A percentile compares a stretch with the other conserved stretches of the same genome.
phyloP scores from a whole-genome alignment of 73 alveolate genomes.

The Tetrahymena borealis region DNA sequence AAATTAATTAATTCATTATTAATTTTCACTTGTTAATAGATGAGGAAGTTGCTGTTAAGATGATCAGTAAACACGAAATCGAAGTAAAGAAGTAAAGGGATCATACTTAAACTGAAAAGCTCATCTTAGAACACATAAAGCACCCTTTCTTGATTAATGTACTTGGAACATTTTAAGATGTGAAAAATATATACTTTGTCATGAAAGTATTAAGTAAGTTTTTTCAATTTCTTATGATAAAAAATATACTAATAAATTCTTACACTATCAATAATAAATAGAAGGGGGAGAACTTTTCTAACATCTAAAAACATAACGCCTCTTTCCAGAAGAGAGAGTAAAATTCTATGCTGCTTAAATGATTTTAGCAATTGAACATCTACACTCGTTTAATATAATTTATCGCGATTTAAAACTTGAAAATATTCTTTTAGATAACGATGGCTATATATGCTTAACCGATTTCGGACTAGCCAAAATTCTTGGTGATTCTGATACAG shows the following conservation, averaged over 20 bases:
- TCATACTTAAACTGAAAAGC: slow-evolving; percentile 16
- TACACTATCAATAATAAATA: slow-evolving; percentile 20
- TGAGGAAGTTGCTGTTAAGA: slow-evolving; percentile 13
- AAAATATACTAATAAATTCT: background rate
- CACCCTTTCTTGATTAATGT: slow-evolving; percentile 27
- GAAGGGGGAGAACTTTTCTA: slow-evolving; percentile 81
- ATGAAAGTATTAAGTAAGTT: background rate
- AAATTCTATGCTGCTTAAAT: slow-evolving; percentile 83
- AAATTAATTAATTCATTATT: no score
- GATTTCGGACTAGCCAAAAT: slow-evolving; percentile 89
- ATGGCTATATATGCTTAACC: slow-evolving; percentile 85
- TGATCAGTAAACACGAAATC: slow-evolving; percentile 4
- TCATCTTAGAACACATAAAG: slow-evolving; percentile 7
- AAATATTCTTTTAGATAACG: slow-evolving; percentile 78
- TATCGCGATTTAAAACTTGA: slow-evolving; percentile 93
- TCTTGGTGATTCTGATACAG: slow-evolving; percentile 33
- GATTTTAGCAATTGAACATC: slow-evolving; percentile 65
- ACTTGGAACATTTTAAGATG: slow-evolving; percentile 7
- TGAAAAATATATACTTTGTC: slow-evolving; percentile 5
- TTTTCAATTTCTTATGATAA: background rate
- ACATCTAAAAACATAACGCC: slow-evolving; percentile 61
- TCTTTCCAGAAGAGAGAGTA: slow-evolving; percentile 71
- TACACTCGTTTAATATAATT: slow-evolving; percentile 78
- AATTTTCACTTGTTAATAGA: no score
- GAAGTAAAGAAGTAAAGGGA: background rate